Base-by-base conservation (phyloP, 768 basidiomycete genomes). In the Lactarius evosmus region DNA sequence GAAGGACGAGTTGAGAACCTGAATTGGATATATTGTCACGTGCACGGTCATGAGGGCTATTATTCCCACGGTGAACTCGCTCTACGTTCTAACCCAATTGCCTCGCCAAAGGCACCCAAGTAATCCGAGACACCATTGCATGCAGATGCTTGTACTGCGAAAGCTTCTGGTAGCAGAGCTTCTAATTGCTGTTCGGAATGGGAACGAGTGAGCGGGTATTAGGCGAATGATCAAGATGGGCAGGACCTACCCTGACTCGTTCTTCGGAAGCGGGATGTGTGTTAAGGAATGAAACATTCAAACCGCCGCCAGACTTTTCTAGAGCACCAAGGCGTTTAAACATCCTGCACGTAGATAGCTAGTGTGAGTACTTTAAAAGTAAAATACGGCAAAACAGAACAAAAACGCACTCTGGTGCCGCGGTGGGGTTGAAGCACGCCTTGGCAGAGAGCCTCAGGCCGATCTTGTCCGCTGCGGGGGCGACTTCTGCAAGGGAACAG, bases 361-460 rank as follows among this genome's bases (percentile, higher is more conserved):
- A 32, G 50, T 29, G 9, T 50, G 22, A 53, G 55, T 19, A 38
- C 34, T 12, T 9, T 56, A 2, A 36, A 16, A 34, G 57, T 7
- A 14, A 29, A 30, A 36, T 16, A 41, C 49, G 27, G 25, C 29
- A 14, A 40, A 56, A 30, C 19, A n/a, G 32, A 55, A 19, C 34
- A 52, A 30, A 57, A 2, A 73, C 83, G 69, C 69, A 94, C 93
- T 81, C 79, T 14, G 89, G 85, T 3, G 91, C 83, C 25, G 87
- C 89, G 19, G 74, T 76, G 0, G 95, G 95, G 70, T 98, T 83
- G 72, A 85, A 98, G 75, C 95, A 98, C 0, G 94, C 95, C 68
- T 80, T 82, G 56, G 92, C 81, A 77, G 89, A 88, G 30, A 98
- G 78, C 7, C 81, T 80, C 52, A 98, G 74, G 8, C 96, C 95